phyloP scores from a whole-genome alignment of 352 stramenopile genomes.

The Achlya hypogyna region DNA sequence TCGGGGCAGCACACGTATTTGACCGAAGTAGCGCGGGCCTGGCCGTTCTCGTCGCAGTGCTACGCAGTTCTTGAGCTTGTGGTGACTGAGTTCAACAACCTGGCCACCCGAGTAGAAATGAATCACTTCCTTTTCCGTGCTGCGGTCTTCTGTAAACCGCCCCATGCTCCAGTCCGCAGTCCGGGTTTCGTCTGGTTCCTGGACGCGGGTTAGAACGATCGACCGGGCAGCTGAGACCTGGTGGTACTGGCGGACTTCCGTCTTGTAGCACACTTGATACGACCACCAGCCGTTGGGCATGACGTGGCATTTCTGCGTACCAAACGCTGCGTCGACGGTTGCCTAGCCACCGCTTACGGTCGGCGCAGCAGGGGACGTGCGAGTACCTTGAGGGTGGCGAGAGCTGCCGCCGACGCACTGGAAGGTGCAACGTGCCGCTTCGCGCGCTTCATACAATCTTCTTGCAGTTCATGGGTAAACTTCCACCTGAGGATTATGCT shows the following conservation, averaged over 20 bases:
- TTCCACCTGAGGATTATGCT: conserved; percentile 40
- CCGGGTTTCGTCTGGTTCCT: conserved; percentile 59
- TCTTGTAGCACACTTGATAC: conserved; percentile 76
- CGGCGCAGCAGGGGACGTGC: too few relatives aligned
- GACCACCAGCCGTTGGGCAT: conserved; percentile 67
- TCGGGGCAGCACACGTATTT: conserved; percentile 67
- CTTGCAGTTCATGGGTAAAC: conserved; percentile 71
- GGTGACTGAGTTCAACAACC: not conserved
- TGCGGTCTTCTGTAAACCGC: conserved; percentile 31
- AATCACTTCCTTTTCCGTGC: conserved; percentile 36
- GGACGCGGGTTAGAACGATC: not conserved
- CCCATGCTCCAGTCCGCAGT: conserved; percentile 81
- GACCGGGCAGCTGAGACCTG: not conserved
- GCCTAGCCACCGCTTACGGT: too few relatives aligned
- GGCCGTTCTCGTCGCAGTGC: conserved; percentile 75
- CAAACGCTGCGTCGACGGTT: conserved; percentile 29
- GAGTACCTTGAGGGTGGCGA: conserved; percentile 30
- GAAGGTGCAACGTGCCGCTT: conserved; percentile 16
- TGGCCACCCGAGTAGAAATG: conserved; percentile 71
- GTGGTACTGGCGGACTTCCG: conserved; percentile 76
- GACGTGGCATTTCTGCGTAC: conserved; percentile 49
- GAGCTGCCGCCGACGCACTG: not conserved
- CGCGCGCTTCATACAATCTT: conserved; percentile 52
- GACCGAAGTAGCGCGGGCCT: conserved; percentile 59
- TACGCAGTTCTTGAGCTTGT: not conserved